Percentiles rank a stretch among this genome's conserved stretches.
Evolutionary conservation across 208 protist genomes (phyloP).

Genomic region (Acanthamoeba healyi): DNA sequence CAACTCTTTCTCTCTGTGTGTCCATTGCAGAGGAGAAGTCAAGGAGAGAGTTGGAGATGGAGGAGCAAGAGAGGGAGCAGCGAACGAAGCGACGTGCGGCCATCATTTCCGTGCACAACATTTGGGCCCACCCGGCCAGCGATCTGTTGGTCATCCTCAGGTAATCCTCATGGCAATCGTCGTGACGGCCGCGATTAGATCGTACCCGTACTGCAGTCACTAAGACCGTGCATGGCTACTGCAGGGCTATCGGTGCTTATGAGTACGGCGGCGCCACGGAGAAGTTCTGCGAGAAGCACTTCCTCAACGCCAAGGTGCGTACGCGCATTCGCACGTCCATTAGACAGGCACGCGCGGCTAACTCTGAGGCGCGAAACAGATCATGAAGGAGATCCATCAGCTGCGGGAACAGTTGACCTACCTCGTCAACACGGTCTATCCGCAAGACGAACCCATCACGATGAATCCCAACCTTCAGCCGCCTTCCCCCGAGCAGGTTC

Average conservation of each 20-base stretch:
- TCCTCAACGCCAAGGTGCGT: constrained; percentile 62
- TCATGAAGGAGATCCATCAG: constrained; percentile 74
- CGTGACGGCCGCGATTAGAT: too few species aligned
- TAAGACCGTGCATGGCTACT: too few species aligned
- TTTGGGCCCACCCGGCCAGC: constrained; percentile 62
- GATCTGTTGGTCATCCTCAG: constrained; percentile 53
- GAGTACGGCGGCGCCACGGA: constrained; percentile 62
- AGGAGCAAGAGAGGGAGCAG: constrained; percentile 19
- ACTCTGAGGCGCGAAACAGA: background rate
- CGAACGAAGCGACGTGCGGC: constrained; percentile 21
- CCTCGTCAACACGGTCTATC: constrained; percentile 37
- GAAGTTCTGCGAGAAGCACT: constrained; percentile 71
- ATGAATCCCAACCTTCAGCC: constrained; percentile 50
- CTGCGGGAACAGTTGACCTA: constrained; percentile 66
- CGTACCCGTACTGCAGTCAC: too few species aligned
- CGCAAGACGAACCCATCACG: constrained; percentile 38
- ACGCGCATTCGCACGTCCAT: too few species aligned
- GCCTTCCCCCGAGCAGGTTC: constrained; percentile 29
- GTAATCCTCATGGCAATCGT: too few species aligned
- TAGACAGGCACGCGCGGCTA: background rate
- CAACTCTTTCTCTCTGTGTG: background rate
- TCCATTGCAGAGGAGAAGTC: background rate
- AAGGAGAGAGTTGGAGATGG: background rate
- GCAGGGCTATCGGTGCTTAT: constrained; percentile 65
- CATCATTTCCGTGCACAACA: constrained; percentile 18